Evolutionary conservation across 139 green algal genomes (phyloP).

Genomic region (Haematococcus sp.): DNA sequence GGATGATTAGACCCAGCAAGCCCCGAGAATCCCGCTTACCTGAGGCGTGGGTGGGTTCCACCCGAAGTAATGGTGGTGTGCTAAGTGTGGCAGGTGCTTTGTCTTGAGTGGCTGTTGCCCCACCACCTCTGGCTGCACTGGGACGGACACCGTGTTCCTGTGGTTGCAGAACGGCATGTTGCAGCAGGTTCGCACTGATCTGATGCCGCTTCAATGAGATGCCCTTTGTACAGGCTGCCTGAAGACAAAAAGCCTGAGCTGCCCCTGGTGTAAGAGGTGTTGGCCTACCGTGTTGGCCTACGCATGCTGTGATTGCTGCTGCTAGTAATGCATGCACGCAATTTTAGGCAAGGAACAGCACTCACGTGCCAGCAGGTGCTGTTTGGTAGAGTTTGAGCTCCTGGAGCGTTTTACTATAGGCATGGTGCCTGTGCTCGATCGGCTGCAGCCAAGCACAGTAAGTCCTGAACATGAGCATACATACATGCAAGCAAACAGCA

Average conservation of each 20-base stretch:
- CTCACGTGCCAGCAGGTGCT: not conserved
- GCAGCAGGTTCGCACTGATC: no score
- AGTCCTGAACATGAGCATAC: not conserved
- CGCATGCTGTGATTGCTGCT: no score
- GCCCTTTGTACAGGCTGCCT: no score
- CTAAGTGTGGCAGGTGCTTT: slow-evolving; percentile 17
- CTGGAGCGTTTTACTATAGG: slow-evolving; percentile 1
- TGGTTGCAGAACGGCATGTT: no score
- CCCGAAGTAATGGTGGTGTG: slow-evolving; percentile 37
- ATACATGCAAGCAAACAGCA: not conserved
- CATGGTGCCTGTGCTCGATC: slow-evolving; percentile 11
- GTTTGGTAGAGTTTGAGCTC: slow-evolving; percentile 18
- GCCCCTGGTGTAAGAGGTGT: no score
- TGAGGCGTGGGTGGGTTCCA: slow-evolving; percentile 28
- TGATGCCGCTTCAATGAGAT: no score
- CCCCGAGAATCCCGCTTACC: no score
- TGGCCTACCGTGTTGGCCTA: no score
- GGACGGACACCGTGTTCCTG: no score
- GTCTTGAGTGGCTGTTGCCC: slow-evolving; percentile 15
- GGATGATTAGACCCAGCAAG: no score
- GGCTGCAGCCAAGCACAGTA: no score
- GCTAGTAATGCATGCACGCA: not conserved
- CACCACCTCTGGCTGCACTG: not conserved
- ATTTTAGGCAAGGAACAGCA: slow-evolving; percentile 3
- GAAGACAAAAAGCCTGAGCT: no score